Evolutionary conservation across 768 basidiomycete species (phyloP).

Genomic region (Auriscalpium microsporum): DNA sequence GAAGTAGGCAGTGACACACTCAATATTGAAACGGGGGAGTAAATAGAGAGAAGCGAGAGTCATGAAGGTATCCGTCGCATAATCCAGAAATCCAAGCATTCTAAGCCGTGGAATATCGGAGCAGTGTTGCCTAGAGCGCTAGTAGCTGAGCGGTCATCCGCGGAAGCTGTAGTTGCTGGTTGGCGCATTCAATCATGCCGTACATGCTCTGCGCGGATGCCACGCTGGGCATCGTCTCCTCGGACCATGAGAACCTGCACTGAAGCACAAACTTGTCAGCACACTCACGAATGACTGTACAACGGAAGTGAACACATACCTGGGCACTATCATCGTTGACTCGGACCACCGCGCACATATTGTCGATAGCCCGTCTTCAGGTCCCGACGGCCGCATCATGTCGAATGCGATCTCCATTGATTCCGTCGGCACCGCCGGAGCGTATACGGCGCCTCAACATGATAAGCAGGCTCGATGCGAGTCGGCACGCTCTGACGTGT

Average conservation of each 20-base stretch:
- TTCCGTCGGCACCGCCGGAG: not conserved
- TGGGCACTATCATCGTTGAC: conserved; percentile 75
- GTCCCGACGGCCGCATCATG: not conserved
- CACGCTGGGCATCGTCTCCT: not conserved
- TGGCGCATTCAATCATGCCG: not conserved
- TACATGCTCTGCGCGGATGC: not conserved
- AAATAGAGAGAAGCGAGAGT: not conserved
- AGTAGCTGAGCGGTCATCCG: not conserved
- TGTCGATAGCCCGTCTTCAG: conserved; percentile 54
- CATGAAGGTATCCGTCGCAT: not conserved
- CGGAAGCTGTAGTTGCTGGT: not conserved
- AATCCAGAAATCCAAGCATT: not conserved
- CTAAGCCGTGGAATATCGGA: too few species aligned
- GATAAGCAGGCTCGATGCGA: not conserved
- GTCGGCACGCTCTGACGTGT: not conserved
- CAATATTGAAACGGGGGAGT: not conserved
- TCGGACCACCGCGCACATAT: conserved; percentile 65
- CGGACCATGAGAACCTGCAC: conserved; percentile 9
- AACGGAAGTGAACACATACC: conserved; percentile 29
- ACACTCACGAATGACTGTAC: not conserved
- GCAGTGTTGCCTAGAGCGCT: too few species aligned
- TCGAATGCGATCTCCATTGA: conserved; percentile 11
- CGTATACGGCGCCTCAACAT: not conserved
- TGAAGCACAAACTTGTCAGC: not conserved
- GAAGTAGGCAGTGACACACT: too few species aligned